phyloP scores from a whole-genome alignment of 768 basidiomycete genomes.

The Mrakia frigida region DNA sequence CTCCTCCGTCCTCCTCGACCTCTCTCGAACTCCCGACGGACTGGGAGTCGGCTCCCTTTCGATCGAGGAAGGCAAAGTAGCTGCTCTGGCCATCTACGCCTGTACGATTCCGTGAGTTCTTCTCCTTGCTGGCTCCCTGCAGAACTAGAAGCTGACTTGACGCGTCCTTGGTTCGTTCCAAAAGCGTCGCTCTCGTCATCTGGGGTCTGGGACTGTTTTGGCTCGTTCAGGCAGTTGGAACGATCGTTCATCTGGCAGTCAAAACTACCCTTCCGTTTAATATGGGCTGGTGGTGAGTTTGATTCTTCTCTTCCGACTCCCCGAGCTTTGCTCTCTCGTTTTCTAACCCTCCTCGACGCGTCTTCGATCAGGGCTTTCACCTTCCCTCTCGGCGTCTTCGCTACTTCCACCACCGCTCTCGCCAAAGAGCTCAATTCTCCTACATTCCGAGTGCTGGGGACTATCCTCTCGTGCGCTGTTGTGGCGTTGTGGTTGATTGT shows the following conservation, averaged over 20 bases:
- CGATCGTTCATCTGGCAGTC: conserved; percentile 29
- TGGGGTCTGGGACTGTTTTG: conserved; percentile 43
- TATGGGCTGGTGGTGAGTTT: conserved; percentile 34
- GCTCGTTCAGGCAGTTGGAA: conserved; percentile 39
- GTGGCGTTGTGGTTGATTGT: conserved; percentile 38
- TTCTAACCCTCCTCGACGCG: neutral
- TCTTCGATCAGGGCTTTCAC: conserved; percentile 34
- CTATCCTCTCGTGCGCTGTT: conserved; percentile 38
- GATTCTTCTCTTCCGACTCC: neutral
- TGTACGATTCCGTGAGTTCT: conserved; percentile 32
- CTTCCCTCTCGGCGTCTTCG: conserved; percentile 42
- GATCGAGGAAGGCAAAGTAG: conserved; percentile 30
- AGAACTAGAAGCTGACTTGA: too few species aligned
- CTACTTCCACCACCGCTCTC: conserved; percentile 38
- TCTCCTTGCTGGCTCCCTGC: neutral
- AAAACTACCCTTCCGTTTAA: conserved; percentile 33
- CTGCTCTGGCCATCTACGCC: conserved; percentile 32
- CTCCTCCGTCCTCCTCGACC: neutral
- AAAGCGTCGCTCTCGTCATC: conserved; percentile 36
- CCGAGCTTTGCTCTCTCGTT: too few species aligned
- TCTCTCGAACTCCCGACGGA: conserved; percentile 2
- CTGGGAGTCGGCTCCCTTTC: neutral
- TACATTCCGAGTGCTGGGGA: conserved; percentile 41
- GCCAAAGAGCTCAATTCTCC: conserved; percentile 39
- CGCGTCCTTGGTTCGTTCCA: neutral